Evolutionary conservation across 2,329 filamentous ascomycete genomes (phyloP), one percentile per base, ranked within the genome.

Genomic region (Trichoderma sp.): DNA sequence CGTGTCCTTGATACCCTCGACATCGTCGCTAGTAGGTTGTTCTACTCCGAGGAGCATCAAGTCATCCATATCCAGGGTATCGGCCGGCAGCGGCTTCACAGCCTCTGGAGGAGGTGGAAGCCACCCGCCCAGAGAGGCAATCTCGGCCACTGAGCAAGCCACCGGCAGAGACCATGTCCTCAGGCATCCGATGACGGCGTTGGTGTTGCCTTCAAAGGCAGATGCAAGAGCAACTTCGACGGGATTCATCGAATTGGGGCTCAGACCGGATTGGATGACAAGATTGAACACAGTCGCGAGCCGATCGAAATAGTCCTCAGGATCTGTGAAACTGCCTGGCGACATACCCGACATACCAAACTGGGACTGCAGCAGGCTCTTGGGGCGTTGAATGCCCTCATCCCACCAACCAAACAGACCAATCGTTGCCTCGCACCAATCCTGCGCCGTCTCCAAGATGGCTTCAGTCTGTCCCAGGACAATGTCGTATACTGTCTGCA

Each of bases 331-430:
- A 68, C 86, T 81, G 17, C 75, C 69, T 59, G 74, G 57, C 4
- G 74, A 75, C 19, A 80, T 75, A 45, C 71, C 73, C 5, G 74
- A 75, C 15, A 80, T 75, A 50, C 71, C 73, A 42, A 83, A 70
- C 34, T 80, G 79, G 13, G 82, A 80, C 39, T 81, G 73, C 67
- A 78, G 76, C 22, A 79, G 75, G 58, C 75, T 79, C 72, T 80
- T 82, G 68, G 78, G 79, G 59, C 78, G 82, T 70, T 76, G 77
- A 69, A 89, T 87, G n/a, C 87, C 86, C 69, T 95, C 92, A 75
- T 97, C 90, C 93, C 94, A 97, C 94, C 94, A 98, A 6, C 91
- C 89, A 35, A 94, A 89, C 59, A 98, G 81, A 2, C 90, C 92
- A 69, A 97, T 81, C 0, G 90, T 91, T 0, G 93, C 94, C 80